Evolutionary conservation across 257 asterid genomes (phyloP), one percentile per base, ranked within the genome.

Genomic region (Penstemon eatonii): DNA sequence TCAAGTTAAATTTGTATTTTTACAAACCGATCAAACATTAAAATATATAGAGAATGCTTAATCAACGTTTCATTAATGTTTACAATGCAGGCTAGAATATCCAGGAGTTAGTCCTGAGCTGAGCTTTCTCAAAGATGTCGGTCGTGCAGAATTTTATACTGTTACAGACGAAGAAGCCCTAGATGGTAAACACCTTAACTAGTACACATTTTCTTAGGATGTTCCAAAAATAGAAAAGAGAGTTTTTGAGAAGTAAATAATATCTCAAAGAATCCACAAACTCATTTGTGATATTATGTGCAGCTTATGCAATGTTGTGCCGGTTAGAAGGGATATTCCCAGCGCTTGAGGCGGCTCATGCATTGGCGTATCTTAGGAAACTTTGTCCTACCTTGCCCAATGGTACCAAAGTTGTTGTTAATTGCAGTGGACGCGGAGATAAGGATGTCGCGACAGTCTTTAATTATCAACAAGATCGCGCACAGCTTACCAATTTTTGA

Each of bases 101-200:
- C 96, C 96, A 0, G 90, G 82, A 4, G 92, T 92, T 40, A 82
- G 98, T 65, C 95, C 96, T 0, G 92, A 92, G 76, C 74, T 84
- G 57, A 87, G 96, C 72, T 92, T 80, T 73, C 86, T 92, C 1
- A 87, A 86, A 73, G 98, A 89, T 9, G 84, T 69, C 0, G 87
- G 86, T 0, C 94, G 89, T 6, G 96, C 89, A 4, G 92, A 92
- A 73, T 81, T 81, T 71, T 67, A 77, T 43, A 42, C 81, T 0
- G 81, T 82, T 51, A 83, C 90, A 0, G 89, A 92, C 41, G 82
- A 84, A 46, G 94, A 92, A 79, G 92, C 98, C 57, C 59, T 91
- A 7, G 74, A 81, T 67, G 96, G 96, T 88, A 80, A 45, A 10
- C 2, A 44, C 13, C 12, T 4, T 2, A 9, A 40, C 42, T 5